These are phyloP conservation scores for Cystofilobasidium ferigula DNA, from an alignment of 768 basidiomycete genomes.

Conservation along the genomic window DNA sequence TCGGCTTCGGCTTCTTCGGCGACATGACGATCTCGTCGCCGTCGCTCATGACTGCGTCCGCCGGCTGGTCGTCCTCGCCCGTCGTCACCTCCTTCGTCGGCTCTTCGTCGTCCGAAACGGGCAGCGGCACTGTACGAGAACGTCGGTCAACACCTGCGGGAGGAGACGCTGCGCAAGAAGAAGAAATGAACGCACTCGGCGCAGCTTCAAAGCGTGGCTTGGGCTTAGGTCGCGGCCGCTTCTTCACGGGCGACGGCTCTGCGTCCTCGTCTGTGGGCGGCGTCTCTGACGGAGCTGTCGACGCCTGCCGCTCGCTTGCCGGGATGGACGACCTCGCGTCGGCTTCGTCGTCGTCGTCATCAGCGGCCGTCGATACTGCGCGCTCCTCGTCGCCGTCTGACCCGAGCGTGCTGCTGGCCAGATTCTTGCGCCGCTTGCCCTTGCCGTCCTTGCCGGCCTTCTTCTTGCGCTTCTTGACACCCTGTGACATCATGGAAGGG, in stretches of 20 bases:
- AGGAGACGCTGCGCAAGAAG: no score
- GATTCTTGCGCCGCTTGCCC: not conserved
- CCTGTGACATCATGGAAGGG: not conserved
- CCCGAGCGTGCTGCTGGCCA: not conserved
- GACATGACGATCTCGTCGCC: no score
- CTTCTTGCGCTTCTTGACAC: slow-evolving; percentile 6
- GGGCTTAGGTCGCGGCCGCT: not conserved
- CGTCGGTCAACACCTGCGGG: no score
- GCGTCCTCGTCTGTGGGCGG: not conserved
- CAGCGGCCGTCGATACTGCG: not conserved
- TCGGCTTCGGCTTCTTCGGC: no score
- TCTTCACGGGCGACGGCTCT: not conserved
- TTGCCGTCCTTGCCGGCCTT: not conserved
- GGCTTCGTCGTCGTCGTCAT: not conserved
- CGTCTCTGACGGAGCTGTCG: not conserved
- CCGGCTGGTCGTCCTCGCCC: no score
- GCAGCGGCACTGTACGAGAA: not conserved
- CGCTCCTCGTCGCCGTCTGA: not conserved
- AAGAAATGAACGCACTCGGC: not conserved
- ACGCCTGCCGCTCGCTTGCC: not conserved
- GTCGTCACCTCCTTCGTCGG: no score
- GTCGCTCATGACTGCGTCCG: no score
- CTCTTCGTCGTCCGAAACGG: not conserved
- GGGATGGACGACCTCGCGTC: not conserved
- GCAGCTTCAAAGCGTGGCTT: not conserved